phyloP scores from a whole-genome alignment of 2,329 filamentous ascomycete genomes.

The Gliomastix tumulicola region DNA sequence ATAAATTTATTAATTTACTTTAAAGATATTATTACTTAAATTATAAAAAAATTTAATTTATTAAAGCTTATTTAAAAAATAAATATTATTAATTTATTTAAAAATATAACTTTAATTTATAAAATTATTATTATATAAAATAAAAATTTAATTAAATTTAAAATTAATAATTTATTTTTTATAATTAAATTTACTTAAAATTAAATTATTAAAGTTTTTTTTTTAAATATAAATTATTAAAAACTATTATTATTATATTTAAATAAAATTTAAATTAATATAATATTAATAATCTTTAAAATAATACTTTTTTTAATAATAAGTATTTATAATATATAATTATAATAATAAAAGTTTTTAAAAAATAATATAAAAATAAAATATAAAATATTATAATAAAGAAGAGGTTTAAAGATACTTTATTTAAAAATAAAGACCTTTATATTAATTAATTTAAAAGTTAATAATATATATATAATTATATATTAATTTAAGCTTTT shows the following conservation, averaged over 20 bases:
- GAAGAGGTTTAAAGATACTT: background rate
- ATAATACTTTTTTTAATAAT: background rate
- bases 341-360: slow-evolving; percentile 2
- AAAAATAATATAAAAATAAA: background rate
- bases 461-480: slow-evolving; percentile 1
- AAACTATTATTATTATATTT: slow-evolving; percentile 1
- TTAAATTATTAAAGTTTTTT: background rate
- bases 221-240: slow-evolving; percentile 1
- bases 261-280: background rate
- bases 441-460: slow-evolving; percentile 2
- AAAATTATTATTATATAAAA: background rate
- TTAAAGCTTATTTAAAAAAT: background rate
- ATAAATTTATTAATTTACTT: background rate
- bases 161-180: background rate
- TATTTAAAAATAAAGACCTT: slow-evolving; percentile 1
- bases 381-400: slow-evolving; percentile 1
- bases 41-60: background rate
- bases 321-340: slow-evolving; percentile 1
- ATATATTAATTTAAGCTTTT: slow-evolving; percentile 1
- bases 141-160: background rate
- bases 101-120: background rate
- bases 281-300: background rate
- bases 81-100: slow-evolving; percentile 1
- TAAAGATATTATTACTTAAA: background rate
- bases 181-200: background rate